phyloP scores from a whole-genome alignment of 2,329 filamentous ascomycete species.

The Bipolaris gigantea region DNA sequence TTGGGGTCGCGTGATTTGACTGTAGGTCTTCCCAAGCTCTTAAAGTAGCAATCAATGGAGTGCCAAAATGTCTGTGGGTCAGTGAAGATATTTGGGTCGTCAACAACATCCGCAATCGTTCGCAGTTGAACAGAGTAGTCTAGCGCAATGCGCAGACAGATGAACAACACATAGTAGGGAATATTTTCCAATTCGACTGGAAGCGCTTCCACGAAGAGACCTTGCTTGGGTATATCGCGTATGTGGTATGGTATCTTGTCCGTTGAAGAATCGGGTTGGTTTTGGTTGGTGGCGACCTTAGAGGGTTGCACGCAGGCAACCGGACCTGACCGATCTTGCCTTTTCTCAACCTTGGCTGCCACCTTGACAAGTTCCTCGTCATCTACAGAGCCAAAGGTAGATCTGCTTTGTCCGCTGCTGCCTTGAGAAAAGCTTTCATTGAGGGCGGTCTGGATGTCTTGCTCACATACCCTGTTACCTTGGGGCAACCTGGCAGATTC shows the following conservation, averaged over 20 bases:
- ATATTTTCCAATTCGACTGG: conserved; percentile 8
- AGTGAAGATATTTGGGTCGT: conserved; percentile 1
- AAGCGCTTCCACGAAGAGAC: conserved; percentile 34
- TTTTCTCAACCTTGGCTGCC: conserved; percentile 18
- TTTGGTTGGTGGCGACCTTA: background rate
- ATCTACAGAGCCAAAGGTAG: conserved; percentile 33
- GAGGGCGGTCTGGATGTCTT: conserved; percentile 5
- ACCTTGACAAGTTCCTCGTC: conserved; percentile 22
- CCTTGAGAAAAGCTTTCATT: conserved; percentile 15
- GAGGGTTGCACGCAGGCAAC: background rate
- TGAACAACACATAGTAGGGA: conserved; percentile 40
- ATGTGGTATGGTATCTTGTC: conserved; percentile 28
- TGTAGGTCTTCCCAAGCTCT: background rate
- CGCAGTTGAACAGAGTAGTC: conserved; percentile 14
- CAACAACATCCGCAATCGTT: conserved; percentile 20
- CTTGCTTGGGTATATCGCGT: conserved; percentile 28
- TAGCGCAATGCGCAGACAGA: conserved; percentile 34
- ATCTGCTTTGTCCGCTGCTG: conserved; percentile 20
- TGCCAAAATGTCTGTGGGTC: conserved; percentile 29
- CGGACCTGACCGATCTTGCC: background rate
- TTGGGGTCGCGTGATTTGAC: conserved; percentile 16
- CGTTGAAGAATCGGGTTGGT: background rate
- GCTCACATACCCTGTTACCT: conserved; percentile 1
- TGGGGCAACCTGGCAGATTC: conserved; percentile 14
- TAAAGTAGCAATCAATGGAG: conserved; percentile 6